Conservation (phyloP, 306 rosid species). For the Cotoneaster glaucophyllus region DNA sequence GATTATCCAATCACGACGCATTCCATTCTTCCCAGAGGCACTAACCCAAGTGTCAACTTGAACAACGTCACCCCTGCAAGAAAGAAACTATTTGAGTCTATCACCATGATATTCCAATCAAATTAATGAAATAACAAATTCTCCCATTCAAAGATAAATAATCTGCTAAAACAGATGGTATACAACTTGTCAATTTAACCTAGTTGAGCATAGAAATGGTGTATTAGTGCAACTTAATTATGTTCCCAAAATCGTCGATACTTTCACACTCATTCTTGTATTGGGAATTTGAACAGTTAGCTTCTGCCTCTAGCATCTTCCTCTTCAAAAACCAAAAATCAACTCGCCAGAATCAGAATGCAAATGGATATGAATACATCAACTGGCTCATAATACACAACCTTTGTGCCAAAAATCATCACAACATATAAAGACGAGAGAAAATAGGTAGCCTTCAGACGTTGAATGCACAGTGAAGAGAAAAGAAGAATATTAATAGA, state of each 20-base stretch:
- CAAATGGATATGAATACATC: background rate
- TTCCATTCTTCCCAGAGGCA: constrained; percentile 88
- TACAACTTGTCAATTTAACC: background rate
- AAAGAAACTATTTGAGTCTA: constrained; percentile 10
- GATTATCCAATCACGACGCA: constrained; percentile 98
- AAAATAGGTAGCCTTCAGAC: background rate
- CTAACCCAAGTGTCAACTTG: constrained; percentile 95
- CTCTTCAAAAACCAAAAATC: background rate
- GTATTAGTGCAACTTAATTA: background rate
- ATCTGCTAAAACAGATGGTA: background rate
- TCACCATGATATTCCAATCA: background rate
- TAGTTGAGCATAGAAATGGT: background rate
- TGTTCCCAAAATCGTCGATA: constrained; percentile 5
- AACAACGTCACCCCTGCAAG: constrained; percentile 90
- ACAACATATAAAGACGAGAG: background rate
- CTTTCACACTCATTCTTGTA: background rate
- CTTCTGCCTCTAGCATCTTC: constrained; percentile 9
- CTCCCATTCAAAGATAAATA: background rate
- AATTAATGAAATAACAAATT: background rate
- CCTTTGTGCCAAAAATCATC: background rate
- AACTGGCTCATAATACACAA: background rate
- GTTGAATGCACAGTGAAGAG: background rate
- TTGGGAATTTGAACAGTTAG: background rate
- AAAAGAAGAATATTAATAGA: background rate
- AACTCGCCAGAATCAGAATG: constrained; percentile 1